Evolutionary conservation across 2,329 filamentous ascomycete species (phyloP), one percentile per base, ranked within the genome.

Genomic region (Talaromyces amestolkiae): DNA sequence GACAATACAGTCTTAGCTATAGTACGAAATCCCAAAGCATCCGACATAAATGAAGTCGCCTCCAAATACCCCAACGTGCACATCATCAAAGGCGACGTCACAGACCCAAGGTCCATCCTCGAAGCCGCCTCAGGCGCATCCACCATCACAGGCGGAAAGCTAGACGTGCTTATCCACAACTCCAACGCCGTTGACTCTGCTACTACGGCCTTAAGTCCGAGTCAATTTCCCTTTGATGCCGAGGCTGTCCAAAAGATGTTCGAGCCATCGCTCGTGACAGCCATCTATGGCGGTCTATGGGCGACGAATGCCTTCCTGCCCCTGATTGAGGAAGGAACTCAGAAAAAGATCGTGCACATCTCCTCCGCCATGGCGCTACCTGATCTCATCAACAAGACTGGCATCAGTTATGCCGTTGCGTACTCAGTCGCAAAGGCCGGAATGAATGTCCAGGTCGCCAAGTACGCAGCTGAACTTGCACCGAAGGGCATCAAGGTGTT

Each of bases 101-200:
- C 70, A 35, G 69, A 74, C 58, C 73, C 72, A 33, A 67, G 72
- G 17, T 76, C 72, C 31, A 73, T 81, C 54, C 72, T 71, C 17
- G 74, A 70, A n/a, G 77, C 77, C 17, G 77, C 77, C 19, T 68
- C 70, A 2, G 68, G 71, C 37, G 70, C 72, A 17, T 68, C 75
- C 13, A 63, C 69, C n/a, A 69, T 80, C 64, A 78, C 76, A 5
- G 73, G 70, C 24, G 78, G 77, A 35, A 73, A 68, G 27, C 72
- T 82, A 22, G 80, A 82, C 69, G 74, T 79, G 54, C 69, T 83
- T 17, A 78, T 82, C 66, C 74, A 78, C 60, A 81, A 79, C 63
- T 77, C 76, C 37, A 77, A 73, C 51, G 71, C 75, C 19, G 64
- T 77, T n/a, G 69, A 73, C 15, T 8, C 70, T 15, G 54, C 65